Percentiles rank a stretch among this genome's conserved stretches.
Conservation (phyloP, 768 basidiomycete species). For the Mycena alexandri region DNA sequence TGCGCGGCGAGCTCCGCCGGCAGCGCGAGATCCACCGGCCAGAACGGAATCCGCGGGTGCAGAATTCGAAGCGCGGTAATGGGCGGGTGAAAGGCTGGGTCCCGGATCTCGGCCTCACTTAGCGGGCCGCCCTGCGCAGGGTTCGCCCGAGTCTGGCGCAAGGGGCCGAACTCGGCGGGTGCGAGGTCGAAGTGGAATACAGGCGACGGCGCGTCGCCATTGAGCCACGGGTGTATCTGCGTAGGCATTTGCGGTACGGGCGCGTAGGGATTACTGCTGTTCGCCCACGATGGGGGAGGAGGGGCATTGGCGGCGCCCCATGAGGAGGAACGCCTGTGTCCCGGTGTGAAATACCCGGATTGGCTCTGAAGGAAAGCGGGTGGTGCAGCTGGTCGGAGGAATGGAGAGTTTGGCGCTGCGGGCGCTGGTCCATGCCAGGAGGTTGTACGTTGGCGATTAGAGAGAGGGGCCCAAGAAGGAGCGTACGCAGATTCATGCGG, state of each 20-base stretch:
- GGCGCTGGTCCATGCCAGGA: slow-evolving; percentile 21
- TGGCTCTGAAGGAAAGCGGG: slow-evolving; percentile 18
- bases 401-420: not conserved
- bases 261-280: too few species aligned
- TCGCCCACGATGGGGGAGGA: not conserved
- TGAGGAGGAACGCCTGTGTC: slow-evolving; percentile 5
- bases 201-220: slow-evolving; percentile 49
- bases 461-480: slow-evolving; percentile 14
- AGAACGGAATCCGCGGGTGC: slow-evolving; percentile 54
- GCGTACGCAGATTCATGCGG: slow-evolving; percentile 17
- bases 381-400: slow-evolving; percentile 15
- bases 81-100: slow-evolving; percentile 54
- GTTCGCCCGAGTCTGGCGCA: slow-evolving; percentile 10
- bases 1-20: not conserved
- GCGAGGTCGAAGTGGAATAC: slow-evolving; percentile 57
- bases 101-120: slow-evolving; percentile 5
- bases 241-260: not conserved
- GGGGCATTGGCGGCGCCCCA: slow-evolving; percentile 17
- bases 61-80: slow-evolving; percentile 54
- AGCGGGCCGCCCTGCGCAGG: slow-evolving; percentile 5
- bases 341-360: slow-evolving; percentile 11
- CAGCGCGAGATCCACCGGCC: slow-evolving; percentile 53
- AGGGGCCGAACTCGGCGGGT: slow-evolving; percentile 36
- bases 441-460: slow-evolving; percentile 18
- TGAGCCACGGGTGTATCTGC: slow-evolving; percentile 34